Conservation (phyloP, 805 yeast species). For the Yarrowia keelungensis region DNA sequence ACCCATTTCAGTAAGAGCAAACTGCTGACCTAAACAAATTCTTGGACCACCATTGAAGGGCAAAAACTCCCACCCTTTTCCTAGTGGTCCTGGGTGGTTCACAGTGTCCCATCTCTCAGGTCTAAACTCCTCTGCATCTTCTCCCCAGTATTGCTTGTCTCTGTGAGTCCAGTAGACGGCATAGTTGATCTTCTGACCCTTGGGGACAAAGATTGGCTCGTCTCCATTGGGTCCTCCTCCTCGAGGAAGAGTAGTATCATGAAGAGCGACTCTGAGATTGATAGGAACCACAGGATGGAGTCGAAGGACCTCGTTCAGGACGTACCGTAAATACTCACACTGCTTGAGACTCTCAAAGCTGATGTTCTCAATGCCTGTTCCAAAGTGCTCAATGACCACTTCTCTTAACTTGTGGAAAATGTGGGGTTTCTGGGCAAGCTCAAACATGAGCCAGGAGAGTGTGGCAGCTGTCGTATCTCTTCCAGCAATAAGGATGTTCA, state of each 20-base stretch:
- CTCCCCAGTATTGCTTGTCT: slow-evolving; percentile 53
- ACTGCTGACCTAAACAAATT: slow-evolving; percentile 63
- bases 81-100: slow-evolving; percentile 42
- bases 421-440: slow-evolving; percentile 53
- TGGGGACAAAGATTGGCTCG: slow-evolving; percentile 54
- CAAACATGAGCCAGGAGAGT: slow-evolving; percentile 55
- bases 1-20: slow-evolving; percentile 61
- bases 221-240: slow-evolving; percentile 58
- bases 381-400: slow-evolving; percentile 52
- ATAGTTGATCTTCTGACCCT: slow-evolving; percentile 55
- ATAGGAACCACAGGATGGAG: slow-evolving; percentile 61
- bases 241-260: slow-evolving; percentile 57
- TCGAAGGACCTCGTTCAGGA: slow-evolving; percentile 58
- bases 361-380: slow-evolving; percentile 46
- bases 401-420: slow-evolving; percentile 50
- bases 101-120: slow-evolving; percentile 59
- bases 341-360: slow-evolving; percentile 58
- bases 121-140: slow-evolving; percentile 54
- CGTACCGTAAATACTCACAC: slow-evolving; percentile 56
- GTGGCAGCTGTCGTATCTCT: slow-evolving; percentile 63
- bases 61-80: slow-evolving; percentile 54
- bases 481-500: slow-evolving; percentile 49
- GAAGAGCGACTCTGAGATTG: slow-evolving; percentile 56
- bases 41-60: slow-evolving; percentile 50
- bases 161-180: slow-evolving; percentile 56